Evolutionary conservation across 2,329 filamentous ascomycete genomes (phyloP), one percentile per base, ranked within the genome.

Genomic region (Aplosporella prunicola): DNA sequence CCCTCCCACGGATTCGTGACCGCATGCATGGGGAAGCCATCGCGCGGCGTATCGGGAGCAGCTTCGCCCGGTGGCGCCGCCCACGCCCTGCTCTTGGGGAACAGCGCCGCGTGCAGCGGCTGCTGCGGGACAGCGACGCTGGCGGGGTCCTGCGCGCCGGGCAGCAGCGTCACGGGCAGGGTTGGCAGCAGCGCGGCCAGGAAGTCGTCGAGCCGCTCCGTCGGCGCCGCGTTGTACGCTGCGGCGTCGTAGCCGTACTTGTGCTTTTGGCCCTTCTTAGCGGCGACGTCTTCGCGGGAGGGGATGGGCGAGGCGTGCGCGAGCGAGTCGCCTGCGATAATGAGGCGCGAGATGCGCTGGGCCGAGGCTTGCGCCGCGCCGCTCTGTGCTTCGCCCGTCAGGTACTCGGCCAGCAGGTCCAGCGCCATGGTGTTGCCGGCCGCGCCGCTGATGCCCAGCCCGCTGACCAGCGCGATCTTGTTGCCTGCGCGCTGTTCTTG

Each of bases 171-270:
- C 37, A 98, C 69, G 3, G 91, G 88, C 17, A 98, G 76, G 11
- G 80, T 82, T 2, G 88, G 87, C 3, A 98, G 74, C 9, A 98
- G 68, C 31, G 81, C 73, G 1, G 81, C 69, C 22, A 98, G 73
- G 57, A 94, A 91, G 5, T 74, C 71, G 63, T 98, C 91, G 22
- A 98, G 72, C 31, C 84, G 79, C 40, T 82, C 77, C 3, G 85
- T 87, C 1, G 91, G 91, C 1, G 82, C 69, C 2, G 89, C 71
- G 55, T 98, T 94, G 67, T 95, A 98, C 1, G 82, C 63, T 38
- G 80, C 79, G 40, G 84, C 78, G 58, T 98, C 91, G 64, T 96
- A 96, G 43, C 91, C 89, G 62, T 95, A 96, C 56, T 93, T 94
- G 58, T 86, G 93, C 64, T 68, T 53, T 70, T 76, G 49, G 70